These are phyloP conservation scores for Cryptosporidium tyzzeri DNA, from an alignment of 169 alveolate genomes.

Conservation along the genomic window DNA sequence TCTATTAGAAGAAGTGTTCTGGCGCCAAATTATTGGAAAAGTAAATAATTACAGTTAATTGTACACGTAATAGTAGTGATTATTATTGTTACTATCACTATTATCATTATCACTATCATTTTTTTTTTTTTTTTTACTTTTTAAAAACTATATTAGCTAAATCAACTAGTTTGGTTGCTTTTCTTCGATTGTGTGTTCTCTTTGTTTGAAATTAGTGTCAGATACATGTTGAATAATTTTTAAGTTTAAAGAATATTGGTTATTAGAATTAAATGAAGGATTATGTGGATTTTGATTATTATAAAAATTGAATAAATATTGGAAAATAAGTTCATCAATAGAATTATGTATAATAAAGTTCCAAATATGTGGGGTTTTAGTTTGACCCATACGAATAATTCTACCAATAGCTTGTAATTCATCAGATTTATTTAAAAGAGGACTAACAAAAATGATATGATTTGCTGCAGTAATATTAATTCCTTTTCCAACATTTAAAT, in stretches of 20 bases:
- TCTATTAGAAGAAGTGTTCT: too few species aligned
- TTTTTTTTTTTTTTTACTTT: too few species aligned
- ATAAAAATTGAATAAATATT: neutral
- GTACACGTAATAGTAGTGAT: too few species aligned
- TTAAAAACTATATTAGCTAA: too few species aligned
- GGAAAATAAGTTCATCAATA: constrained; percentile 25
- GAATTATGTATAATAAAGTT: constrained; percentile 35
- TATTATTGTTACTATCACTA: too few species aligned
- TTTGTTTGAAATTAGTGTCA: constrained; percentile 4
- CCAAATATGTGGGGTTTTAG: constrained; percentile 80
- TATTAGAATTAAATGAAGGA: neutral
- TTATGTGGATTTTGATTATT: neutral
- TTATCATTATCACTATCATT: too few species aligned
- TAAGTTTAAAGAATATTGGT: neutral
- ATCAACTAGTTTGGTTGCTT: neutral
- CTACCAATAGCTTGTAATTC: constrained; percentile 82
- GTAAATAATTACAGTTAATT: too few species aligned
- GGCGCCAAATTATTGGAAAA: neutral
- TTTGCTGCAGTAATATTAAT: constrained; percentile 79
- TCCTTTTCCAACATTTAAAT: constrained; percentile 79
- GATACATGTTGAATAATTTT: constrained; percentile 8
- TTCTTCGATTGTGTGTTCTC: neutral
- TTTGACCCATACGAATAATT: constrained; percentile 81
- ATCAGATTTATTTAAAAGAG: constrained; percentile 76
- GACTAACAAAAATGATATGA: constrained; percentile 79